phyloP scores from a whole-genome alignment of 2,329 filamentous ascomycete species.

The Coniochaeta hoffmannii region DNA sequence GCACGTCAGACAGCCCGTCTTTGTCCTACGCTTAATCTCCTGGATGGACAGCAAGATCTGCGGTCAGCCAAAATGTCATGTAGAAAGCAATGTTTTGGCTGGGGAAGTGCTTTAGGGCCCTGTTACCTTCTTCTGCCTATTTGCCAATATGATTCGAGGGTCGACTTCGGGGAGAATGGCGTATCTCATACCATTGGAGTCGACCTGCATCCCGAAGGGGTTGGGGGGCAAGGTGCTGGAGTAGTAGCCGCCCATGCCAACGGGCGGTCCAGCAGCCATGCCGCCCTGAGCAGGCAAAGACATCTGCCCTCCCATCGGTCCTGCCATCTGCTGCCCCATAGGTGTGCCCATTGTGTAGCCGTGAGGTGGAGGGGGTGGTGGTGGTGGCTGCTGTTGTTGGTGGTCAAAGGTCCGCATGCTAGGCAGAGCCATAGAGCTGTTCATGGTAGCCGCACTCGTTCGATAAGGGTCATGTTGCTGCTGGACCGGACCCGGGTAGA shows the following conservation, averaged over 20 bases:
- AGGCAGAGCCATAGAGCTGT: constrained; percentile 28
- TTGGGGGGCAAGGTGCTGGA: constrained; percentile 25
- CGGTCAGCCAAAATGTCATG: constrained; percentile 17
- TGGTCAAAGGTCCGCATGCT: constrained; percentile 36
- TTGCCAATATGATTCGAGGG: constrained; percentile 36
- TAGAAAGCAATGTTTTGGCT: background rate
- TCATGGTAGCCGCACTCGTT: constrained; percentile 19
- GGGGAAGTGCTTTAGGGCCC: background rate
- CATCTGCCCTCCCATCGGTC: constrained; percentile 22
- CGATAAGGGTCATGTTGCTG: constrained; percentile 26
- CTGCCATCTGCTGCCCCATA: constrained; percentile 21
- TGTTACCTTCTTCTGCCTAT: constrained; percentile 51
- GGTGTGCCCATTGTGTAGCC: background rate
- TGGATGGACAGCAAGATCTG: constrained; percentile 21
- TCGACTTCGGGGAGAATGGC: constrained; percentile 36
- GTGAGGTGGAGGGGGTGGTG: constrained; percentile 16
- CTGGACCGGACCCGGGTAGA: constrained; percentile 3
- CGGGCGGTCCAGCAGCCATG: constrained; percentile 27
- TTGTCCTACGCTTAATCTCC: constrained; percentile 57
- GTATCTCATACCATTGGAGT: constrained; percentile 34
- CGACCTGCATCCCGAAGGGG: constrained; percentile 35
- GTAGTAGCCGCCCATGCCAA: constrained; percentile 38
- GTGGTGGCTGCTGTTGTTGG: constrained; percentile 21
- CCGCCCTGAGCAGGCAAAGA: background rate
- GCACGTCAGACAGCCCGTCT: constrained; percentile 56